A percentile compares a stretch with the other conserved stretches of the same genome.
These are phyloP conservation scores for Sindora glabra DNA, from an alignment of 306 rosid species.

Conservation along the genomic window DNA sequence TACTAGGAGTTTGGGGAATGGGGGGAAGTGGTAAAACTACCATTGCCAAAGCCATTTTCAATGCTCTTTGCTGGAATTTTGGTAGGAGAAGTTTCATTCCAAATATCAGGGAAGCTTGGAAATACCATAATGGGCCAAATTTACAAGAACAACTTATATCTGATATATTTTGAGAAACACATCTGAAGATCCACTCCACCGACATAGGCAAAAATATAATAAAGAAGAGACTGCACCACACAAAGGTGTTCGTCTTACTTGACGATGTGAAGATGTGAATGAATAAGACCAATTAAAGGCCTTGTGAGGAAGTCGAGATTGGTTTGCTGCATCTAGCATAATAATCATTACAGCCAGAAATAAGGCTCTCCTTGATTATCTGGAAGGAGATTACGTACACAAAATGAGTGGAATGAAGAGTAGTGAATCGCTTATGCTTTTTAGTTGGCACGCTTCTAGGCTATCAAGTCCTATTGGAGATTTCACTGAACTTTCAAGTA, in stretches of 20 bases:
- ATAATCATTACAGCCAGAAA: slow-evolving; percentile 6
- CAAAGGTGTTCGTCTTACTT: slow-evolving; percentile 6
- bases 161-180: background rate
- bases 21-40: slow-evolving; percentile 26
- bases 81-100: background rate
- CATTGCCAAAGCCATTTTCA: slow-evolving; percentile 16
- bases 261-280: slow-evolving; percentile 12
- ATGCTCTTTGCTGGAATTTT: background rate
- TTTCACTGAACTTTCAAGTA: background rate
- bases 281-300: background rate
- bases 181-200: background rate
- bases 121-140: background rate
- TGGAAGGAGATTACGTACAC: background rate
- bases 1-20: slow-evolving; percentile 15
- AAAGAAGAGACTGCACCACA: background rate
- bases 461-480: background rate
- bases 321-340: slow-evolving; percentile 12
- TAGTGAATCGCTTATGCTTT: background rate
- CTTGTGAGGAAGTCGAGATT: background rate
- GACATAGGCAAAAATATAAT: background rate
- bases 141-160: slow-evolving; percentile 22
- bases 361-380: background rate
- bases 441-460: slow-evolving; percentile 6
- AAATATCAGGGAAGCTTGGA: background rate
- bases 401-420: background rate